Percentiles rank a stretch among this genome's conserved stretches.
Evolutionary conservation across 805 yeast species (phyloP).

Genomic region (Candida golubevii): DNA sequence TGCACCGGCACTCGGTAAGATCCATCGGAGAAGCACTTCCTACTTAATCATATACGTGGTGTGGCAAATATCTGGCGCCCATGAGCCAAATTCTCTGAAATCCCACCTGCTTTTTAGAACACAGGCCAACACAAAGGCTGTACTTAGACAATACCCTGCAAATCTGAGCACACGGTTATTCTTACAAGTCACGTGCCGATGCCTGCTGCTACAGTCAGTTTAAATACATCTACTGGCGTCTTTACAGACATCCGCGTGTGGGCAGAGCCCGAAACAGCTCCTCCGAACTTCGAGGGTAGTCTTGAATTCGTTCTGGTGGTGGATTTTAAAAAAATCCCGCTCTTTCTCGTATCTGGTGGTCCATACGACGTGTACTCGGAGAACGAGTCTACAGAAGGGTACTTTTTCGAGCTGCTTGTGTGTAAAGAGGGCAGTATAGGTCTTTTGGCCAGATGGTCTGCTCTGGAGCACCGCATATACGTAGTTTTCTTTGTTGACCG

Average conservation of each 20-base stretch:
- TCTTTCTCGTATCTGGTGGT: slow-evolving; percentile 14
- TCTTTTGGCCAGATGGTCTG: slow-evolving; percentile 8
- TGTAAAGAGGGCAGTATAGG: slow-evolving; percentile 4
- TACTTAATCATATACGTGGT: too few relatives aligned
- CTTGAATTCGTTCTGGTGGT: slow-evolving; percentile 7
- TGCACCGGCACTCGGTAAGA: too few relatives aligned
- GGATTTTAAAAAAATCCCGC: slow-evolving; percentile 12
- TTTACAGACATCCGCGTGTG: slow-evolving; percentile 15
- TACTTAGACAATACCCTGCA: too few relatives aligned
- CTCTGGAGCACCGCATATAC: slow-evolving; percentile 9
- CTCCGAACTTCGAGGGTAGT: background rate
- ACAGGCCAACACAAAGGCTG: too few relatives aligned
- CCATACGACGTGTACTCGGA: slow-evolving; percentile 16
- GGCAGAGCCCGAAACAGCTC: slow-evolving; percentile 4
- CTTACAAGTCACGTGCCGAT: slow-evolving; percentile 1
- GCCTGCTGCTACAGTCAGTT: slow-evolving; percentile 11
- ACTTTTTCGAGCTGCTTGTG: slow-evolving; percentile 8
- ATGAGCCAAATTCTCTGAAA: too few relatives aligned
- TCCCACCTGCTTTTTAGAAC: too few relatives aligned
- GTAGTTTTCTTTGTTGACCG: slow-evolving; percentile 24
- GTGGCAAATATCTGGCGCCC: too few relatives aligned
- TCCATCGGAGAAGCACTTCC: too few relatives aligned
- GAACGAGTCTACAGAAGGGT: slow-evolving; percentile 10
- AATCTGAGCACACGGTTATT: too few relatives aligned
- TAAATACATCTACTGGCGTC: slow-evolving; percentile 5